Conservation (phyloP, 345 rosid genomes). For the Brassica carinata region DNA sequence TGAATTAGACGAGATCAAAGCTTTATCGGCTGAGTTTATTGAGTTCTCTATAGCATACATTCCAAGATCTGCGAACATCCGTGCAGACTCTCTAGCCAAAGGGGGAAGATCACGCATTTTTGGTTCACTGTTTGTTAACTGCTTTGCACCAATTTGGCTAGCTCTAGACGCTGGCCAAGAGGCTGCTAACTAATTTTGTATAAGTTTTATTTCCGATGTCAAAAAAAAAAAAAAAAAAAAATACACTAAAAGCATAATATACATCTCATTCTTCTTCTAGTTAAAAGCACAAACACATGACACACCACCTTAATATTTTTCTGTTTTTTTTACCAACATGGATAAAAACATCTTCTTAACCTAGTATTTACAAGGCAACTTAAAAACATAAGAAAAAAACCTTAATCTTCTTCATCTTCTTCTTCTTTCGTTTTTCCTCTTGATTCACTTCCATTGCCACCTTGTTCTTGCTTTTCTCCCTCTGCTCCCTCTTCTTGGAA, state of each 20-base stretch:
- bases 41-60: too few species aligned
- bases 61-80: too few species aligned
- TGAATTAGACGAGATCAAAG: too few species aligned
- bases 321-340: background rate
- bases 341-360: background rate
- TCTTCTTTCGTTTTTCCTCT: background rate
- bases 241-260: background rate
- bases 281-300: background rate
- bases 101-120: too few species aligned
- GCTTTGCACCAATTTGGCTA: too few species aligned
- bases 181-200: too few species aligned
- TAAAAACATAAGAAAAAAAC: background rate
- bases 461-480: background rate
- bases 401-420: background rate
- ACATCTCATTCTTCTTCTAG: background rate
- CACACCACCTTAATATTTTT: background rate
- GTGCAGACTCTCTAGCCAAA: too few species aligned
- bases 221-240: too few species aligned
- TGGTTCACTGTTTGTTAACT: too few species aligned
- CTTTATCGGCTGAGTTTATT: too few species aligned
- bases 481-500: background rate
- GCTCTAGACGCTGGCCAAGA: too few species aligned
- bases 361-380: background rate
- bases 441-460: background rate
- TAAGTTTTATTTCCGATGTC: too few species aligned